Conservation (phyloP, 345 rosid species). For the Dipteronia sinensis region DNA sequence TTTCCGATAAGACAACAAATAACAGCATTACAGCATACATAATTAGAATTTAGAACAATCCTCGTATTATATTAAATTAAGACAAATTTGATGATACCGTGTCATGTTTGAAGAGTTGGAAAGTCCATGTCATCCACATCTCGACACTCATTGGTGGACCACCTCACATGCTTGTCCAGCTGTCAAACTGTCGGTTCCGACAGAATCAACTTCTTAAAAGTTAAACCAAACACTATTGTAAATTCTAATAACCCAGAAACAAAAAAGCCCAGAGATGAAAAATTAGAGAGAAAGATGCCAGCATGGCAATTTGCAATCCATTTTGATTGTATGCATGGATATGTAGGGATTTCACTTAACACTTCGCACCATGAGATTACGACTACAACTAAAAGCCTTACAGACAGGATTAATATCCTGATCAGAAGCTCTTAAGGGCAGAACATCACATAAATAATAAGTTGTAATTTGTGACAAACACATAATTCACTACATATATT, state of each 20-base stretch:
- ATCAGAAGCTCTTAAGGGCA: too few species aligned
- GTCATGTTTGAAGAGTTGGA: not conserved
- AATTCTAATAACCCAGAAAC: too few species aligned
- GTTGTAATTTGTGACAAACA: too few species aligned
- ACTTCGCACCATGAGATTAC: not conserved
- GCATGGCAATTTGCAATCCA: not conserved
- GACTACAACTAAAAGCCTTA: not conserved
- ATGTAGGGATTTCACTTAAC: too few species aligned
- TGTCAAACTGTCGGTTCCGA: constrained; percentile 1
- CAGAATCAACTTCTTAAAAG: not conserved
- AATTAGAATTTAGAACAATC: not conserved
- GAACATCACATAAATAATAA: too few species aligned
- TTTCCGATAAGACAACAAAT: not conserved
- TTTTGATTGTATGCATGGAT: too few species aligned
- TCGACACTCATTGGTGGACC: not conserved
- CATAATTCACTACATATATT: too few species aligned
- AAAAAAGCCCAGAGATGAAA: too few species aligned
- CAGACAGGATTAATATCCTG: too few species aligned
- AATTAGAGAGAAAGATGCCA: not conserved
- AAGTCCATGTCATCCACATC: not conserved
- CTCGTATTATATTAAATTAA: too few species aligned
- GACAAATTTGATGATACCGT: too few species aligned
- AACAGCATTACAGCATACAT: not conserved
- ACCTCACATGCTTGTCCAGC: constrained; percentile 3
- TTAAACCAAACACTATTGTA: too few species aligned